Percentiles rank a stretch among this genome's conserved stretches.
Evolutionary conservation across 495 filamentous ascomycete species (phyloP).

Genomic region (Lepidopterella palustris): DNA sequence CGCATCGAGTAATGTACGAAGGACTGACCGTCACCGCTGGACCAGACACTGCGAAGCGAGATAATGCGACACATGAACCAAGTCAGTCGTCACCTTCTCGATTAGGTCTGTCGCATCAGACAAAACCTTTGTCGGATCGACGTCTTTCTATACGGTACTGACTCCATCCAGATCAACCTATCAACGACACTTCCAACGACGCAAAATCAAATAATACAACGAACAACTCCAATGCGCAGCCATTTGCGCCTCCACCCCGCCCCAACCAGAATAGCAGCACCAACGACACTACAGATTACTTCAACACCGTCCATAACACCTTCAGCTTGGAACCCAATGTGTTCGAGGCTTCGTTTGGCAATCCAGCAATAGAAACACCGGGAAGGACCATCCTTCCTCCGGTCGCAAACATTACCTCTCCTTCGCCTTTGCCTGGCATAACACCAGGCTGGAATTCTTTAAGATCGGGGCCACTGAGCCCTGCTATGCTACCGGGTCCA

Average conservation of each 20-base stretch:
- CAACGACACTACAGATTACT: conserved; percentile 22
- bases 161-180: neutral
- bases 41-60: neutral
- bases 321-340: conserved; percentile 87
- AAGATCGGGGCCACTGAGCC: conserved; percentile 87
- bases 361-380: conserved; percentile 70
- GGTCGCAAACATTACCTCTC: conserved; percentile 86
- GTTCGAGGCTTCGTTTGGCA: conserved; percentile 86
- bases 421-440: conserved; percentile 67
- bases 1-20: neutral
- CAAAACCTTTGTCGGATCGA: neutral
- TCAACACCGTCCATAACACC: conserved; percentile 47
- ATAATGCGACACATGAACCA: neutral
- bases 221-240: neutral
- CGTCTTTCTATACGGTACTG: neutral
- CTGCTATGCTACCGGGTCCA: conserved; percentile 93
- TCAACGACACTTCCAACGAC: neutral
- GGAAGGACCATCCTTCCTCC: conserved; percentile 85
- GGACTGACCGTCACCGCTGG: neutral
- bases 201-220: neutral
- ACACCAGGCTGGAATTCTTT: conserved; percentile 77
- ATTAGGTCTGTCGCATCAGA: neutral
- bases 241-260: conserved; percentile 1
- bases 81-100: neutral
- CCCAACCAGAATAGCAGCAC: neutral